Conservation (phyloP, 1,284 basidiomycete genomes). For the Blastosporella zonata region DNA sequence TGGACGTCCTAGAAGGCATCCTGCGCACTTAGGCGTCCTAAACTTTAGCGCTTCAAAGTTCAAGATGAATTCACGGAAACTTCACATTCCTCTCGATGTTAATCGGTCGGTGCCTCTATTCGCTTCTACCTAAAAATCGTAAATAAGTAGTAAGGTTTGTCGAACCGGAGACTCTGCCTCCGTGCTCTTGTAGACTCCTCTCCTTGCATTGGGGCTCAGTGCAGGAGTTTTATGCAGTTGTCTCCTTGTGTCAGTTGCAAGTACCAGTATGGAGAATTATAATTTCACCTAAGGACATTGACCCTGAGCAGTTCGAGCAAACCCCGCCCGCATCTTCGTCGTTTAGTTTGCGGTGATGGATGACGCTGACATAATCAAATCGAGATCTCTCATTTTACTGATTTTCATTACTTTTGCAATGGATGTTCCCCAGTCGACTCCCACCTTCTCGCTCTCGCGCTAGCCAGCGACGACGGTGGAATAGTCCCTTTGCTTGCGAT, state of each 20-base stretch:
- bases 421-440: slow-evolving; percentile 16
- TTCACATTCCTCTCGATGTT: no score
- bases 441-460: slow-evolving; percentile 12
- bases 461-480: slow-evolving; percentile 4
- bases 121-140: no score
- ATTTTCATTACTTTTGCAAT: slow-evolving; percentile 6
- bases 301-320: background rate
- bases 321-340: background rate
- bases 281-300: background rate
- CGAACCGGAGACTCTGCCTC: no score
- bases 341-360: background rate
- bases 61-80: no score
- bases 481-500: slow-evolving; percentile 35
- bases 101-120: no score
- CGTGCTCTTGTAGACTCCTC: no score
- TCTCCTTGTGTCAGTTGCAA: background rate
- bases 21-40: slow-evolving; percentile 5
- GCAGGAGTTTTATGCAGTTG: no score
- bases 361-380: slow-evolving; percentile 15
- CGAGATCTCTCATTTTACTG: slow-evolving; percentile 12
- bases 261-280: background rate
- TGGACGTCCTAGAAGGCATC: slow-evolving; percentile 40
- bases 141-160: no score
- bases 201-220: no score
- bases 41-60: background rate